Evolutionary conservation across 257 asterid species (phyloP).

Genomic region (Apocynum venetum): DNA sequence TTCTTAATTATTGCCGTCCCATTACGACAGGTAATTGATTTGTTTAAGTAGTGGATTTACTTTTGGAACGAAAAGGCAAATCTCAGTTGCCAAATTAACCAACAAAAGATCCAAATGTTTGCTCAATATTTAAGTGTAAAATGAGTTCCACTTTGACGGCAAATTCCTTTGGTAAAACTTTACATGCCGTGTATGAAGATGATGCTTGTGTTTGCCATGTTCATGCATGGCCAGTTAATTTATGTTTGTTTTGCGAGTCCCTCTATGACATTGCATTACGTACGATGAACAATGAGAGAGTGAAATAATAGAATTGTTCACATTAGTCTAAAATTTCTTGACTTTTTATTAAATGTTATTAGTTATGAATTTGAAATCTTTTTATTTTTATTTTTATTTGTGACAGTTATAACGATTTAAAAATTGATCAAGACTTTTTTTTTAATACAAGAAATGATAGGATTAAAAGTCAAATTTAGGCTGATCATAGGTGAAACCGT

Average conservation of each 20-base stretch:
- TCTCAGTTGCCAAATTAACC: background rate
- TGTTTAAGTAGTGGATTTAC: constrained; percentile 8
- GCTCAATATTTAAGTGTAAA: background rate
- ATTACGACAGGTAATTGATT: constrained; percentile 1
- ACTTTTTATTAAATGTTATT: too few relatives aligned
- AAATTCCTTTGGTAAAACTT: constrained; percentile 13
- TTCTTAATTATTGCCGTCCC: constrained; percentile 4
- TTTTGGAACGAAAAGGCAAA: background rate
- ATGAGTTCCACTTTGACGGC: constrained; percentile 12
- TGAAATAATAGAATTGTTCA: background rate
- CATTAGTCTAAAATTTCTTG: background rate
- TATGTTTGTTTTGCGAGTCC: too few relatives aligned
- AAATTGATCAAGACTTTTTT: too few relatives aligned
- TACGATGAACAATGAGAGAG: background rate
- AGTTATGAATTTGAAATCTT: too few relatives aligned
- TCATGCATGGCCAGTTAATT: background rate
- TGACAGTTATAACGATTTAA: too few relatives aligned
- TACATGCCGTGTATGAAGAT: constrained; percentile 8
- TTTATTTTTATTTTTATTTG: too few relatives aligned
- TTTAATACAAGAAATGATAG: too few relatives aligned
- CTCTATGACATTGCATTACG: background rate
- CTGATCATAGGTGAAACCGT: too few relatives aligned
- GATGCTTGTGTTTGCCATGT: background rate
- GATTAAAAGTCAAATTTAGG: too few relatives aligned
- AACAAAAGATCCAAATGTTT: background rate